Evolutionary conservation across 108 stramenopile genomes (phyloP), one percentile per base, ranked within the genome.

Genomic region (Pseudonitzschia multiseries): DNA sequence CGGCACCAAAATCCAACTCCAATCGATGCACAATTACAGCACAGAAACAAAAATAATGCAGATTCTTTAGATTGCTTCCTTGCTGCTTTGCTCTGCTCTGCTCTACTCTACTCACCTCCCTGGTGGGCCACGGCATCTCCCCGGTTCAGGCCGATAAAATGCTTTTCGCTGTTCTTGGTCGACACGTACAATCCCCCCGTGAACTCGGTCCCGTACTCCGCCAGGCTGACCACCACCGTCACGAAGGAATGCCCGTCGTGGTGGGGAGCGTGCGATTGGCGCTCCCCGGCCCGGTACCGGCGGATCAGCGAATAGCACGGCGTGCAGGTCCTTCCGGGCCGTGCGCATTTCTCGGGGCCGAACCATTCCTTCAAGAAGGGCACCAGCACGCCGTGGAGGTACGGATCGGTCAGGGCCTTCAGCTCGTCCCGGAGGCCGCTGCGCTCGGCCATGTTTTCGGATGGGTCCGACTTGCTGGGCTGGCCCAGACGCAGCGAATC

Each of bases 301-400:
- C 69, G 52, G 53, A 70, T 53, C n/a, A 70, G 69, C 29, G 69
- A 70, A 33, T 70, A 70, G 54, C 69, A 70, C 15, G 69, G 53
- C 14, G 69, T 70, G 53, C 69, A 70, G 18, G 4, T 43, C 42
- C 64, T 8, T 8, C 20, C 36, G 22, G 31, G 31, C 1, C 40
- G 29, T 10, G n/a, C 54, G 31, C 54, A 41, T 8, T 28, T 53
- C 6, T 48, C 69, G 8, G 15, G 28, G 9, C 41, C 41, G 40
- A 28, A 70, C 51, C 54, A 52, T 18, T 70, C 13, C 18, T 70
- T 14, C 22, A 70, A 20, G 32, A 56, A 70, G n/a, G 69, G 54
- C 14, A 52, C 53, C 20, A 70, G 29, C 31, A 12, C 13, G 29
- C 13, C 32, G 4, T 48, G 1, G 4, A 24, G 12, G 36, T 56